Evolutionary conservation across 139 green algal species (phyloP).

Genomic region (Chlorella sp.): DNA sequence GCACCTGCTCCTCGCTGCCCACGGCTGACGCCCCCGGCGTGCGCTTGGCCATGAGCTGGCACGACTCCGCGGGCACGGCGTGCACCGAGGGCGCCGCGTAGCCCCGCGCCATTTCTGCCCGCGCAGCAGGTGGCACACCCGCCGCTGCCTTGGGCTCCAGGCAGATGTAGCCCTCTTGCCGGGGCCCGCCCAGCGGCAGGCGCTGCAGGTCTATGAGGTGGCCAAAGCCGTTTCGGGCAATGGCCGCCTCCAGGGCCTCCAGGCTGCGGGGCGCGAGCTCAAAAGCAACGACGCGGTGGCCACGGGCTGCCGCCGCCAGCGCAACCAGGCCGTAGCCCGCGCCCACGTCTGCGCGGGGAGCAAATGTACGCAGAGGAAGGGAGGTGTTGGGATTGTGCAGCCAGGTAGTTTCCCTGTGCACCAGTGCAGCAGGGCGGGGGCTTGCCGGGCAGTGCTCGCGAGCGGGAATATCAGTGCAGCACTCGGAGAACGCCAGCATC

Average conservation of each 20-base stretch:
- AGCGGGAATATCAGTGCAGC: no score
- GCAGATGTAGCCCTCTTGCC: conserved; percentile 45
- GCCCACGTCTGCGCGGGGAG: conserved; percentile 62
- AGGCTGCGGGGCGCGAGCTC: conserved; percentile 57
- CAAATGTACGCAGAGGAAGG: not conserved
- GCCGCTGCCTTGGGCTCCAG: conserved; percentile 9
- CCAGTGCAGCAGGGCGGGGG: no score
- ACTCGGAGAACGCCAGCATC: no score
- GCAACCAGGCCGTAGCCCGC: conserved; percentile 78
- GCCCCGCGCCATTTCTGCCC: conserved; percentile 15
- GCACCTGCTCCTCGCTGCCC: not conserved
- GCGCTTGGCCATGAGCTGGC: conserved; percentile 30
- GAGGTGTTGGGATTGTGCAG: not conserved
- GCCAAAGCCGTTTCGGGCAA: conserved; percentile 75
- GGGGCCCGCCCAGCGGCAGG: conserved; percentile 40
- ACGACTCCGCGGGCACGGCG: conserved; percentile 6
- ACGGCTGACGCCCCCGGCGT: conserved; percentile 4
- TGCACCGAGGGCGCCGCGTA: conserved; percentile 26
- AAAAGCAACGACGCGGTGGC: conserved; percentile 73
- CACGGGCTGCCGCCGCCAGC: conserved; percentile 73
- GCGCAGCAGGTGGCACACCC: not conserved
- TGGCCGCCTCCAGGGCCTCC: conserved; percentile 53
- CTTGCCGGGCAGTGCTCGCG: no score
- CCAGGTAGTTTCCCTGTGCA: no score
- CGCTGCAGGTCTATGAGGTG: conserved; percentile 39